phyloP scores from a whole-genome alignment of 176 grass and related monocot genomes.

The Tuctoria greenei region DNA sequence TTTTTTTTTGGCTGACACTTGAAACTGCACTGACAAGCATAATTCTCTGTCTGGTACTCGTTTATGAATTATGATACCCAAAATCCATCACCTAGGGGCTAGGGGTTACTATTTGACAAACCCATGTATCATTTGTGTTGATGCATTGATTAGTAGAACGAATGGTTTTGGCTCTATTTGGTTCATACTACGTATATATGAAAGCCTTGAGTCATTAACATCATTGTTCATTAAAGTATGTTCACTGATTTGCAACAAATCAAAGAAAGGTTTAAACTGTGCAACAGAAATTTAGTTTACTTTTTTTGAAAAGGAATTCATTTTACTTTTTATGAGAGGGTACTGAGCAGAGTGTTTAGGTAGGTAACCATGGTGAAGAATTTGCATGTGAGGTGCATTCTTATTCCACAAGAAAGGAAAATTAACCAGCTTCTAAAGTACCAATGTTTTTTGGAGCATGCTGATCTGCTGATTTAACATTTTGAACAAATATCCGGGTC shows the following conservation, averaged over 20 bases:
- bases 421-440: not conserved
- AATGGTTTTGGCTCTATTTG: not conserved
- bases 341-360: not conserved
- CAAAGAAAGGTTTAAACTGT: not conserved
- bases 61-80: no score
- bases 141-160: not conserved
- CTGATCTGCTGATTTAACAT: not conserved
- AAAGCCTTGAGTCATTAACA: not conserved
- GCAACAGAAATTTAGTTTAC: not conserved
- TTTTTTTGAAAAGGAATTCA: no score
- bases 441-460: not conserved
- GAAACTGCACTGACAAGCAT: not conserved
- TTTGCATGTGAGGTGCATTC: not conserved
- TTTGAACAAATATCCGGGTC: no score
- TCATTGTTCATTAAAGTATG: conserved; percentile 3
- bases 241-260: not conserved
- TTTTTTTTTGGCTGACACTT: not conserved
- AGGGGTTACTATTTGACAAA: not conserved
- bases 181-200: not conserved
- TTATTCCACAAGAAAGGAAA: not conserved
- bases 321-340: not conserved
- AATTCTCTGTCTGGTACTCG: no score
- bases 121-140: not conserved
- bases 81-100: no score
- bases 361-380: conserved; percentile 5